phyloP scores from a whole-genome alignment of 2,329 filamentous ascomycete species.

The Talaromyces piceae region DNA sequence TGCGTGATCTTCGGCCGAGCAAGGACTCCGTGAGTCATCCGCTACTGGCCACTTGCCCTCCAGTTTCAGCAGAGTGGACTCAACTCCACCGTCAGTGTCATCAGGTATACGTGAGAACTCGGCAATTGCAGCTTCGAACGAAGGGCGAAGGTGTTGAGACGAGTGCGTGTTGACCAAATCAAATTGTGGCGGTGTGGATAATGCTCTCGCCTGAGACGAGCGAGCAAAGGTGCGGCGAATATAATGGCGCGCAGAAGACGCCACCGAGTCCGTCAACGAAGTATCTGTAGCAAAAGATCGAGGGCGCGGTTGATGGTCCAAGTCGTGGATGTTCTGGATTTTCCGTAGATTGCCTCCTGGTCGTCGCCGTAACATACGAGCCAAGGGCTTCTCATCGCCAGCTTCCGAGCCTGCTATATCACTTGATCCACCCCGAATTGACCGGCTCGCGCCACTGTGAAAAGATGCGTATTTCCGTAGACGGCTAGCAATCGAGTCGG shows the following conservation, averaged over 20 bases:
- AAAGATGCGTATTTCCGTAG: constrained; percentile 40
- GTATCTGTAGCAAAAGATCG: constrained; percentile 30
- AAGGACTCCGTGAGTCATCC: constrained; percentile 6
- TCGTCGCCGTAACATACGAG: constrained; percentile 58
- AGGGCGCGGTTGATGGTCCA: constrained; percentile 40
- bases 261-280: constrained; percentile 28
- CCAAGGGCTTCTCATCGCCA: constrained; percentile 19
- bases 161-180: constrained; percentile 46
- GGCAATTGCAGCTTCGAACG: constrained; percentile 82
- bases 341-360: constrained; percentile 70
- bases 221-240: constrained; percentile 6
- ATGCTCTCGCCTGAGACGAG: constrained; percentile 5
- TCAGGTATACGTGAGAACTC: constrained; percentile 84
- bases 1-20: neutral
- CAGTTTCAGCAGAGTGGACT: constrained; percentile 84
- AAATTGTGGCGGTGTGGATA: constrained; percentile 20
- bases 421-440: constrained; percentile 20
- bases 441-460: constrained; percentile 34
- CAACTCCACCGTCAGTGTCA: constrained; percentile 80
- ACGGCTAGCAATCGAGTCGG: constrained; percentile 25
- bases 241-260: constrained; percentile 11
- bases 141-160: constrained; percentile 53
- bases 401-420: constrained; percentile 18
- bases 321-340: constrained; percentile 57
- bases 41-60: constrained; percentile 63